Conservation (phyloP, 805 yeast species). For the Candida ficus region DNA sequence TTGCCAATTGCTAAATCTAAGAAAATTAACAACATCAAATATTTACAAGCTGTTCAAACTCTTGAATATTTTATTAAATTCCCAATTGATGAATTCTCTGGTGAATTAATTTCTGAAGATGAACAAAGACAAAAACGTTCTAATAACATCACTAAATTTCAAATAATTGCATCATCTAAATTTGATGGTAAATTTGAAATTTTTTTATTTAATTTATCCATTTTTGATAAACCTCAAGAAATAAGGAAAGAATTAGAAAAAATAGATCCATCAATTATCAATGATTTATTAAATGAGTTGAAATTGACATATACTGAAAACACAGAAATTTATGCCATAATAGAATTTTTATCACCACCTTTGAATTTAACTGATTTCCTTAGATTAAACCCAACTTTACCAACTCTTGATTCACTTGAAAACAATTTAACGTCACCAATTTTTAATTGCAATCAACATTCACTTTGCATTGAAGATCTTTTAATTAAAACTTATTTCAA, state of each 20-base stretch:
- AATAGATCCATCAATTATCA: not conserved
- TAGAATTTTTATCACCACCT: not conserved
- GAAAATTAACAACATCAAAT: not conserved
- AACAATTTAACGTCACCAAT: not conserved
- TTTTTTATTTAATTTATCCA: not conserved
- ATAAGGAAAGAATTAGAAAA: not conserved
- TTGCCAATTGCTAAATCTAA: not conserved
- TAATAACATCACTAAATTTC: conserved; percentile 18
- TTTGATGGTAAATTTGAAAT: conserved; percentile 16
- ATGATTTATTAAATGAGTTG: not conserved
- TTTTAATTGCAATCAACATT: not conserved
- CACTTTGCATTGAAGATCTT: conserved; percentile 11
- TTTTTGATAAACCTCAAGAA: not conserved
- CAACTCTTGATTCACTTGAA: not conserved
- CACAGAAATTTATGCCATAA: not conserved
- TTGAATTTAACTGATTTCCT: not conserved
- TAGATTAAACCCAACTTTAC: not conserved
- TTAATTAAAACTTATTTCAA: conserved; percentile 6
- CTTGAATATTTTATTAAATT: conserved; percentile 27
- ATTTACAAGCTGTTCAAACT: conserved; percentile 1
- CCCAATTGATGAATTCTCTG: conserved; percentile 40
- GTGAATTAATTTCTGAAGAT: conserved; percentile 21
- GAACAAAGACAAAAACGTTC: conserved; percentile 10
- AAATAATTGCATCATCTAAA: conserved; percentile 18
- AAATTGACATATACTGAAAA: not conserved